Evolutionary conservation across 208 protist genomes (phyloP).

Genomic region (Leishmania tarentolae): DNA sequence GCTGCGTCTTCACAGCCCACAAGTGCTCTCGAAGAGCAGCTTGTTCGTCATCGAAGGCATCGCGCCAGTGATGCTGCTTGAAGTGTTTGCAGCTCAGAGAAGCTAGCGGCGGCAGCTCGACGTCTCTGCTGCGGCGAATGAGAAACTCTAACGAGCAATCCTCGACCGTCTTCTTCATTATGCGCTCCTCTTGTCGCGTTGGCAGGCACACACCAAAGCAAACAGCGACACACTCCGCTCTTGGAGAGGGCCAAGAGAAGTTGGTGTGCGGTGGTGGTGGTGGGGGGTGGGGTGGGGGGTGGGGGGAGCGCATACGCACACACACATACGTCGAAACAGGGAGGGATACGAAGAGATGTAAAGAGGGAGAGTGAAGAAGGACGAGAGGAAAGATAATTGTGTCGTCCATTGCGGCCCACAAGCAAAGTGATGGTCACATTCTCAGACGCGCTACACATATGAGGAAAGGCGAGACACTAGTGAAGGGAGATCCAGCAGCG

Average conservation of each 20-base stretch:
- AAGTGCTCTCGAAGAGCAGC: conserved; percentile 40
- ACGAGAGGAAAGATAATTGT: not conserved
- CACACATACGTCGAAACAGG: not conserved
- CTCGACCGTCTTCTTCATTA: conserved; percentile 32
- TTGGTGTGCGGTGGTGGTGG: too few species aligned
- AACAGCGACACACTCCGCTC: not conserved
- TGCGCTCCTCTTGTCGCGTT: not conserved
- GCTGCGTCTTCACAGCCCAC: conserved; percentile 63
- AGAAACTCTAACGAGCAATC: conserved; percentile 80
- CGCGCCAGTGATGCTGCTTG: conserved; percentile 59
- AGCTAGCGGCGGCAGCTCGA: conserved; percentile 37
- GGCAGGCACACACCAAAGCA: not conserved
- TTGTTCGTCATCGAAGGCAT: conserved; percentile 75
- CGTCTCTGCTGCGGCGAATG: conserved; percentile 38
- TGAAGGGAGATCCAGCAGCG: not conserved
- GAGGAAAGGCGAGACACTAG: not conserved
- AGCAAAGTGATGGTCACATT: not conserved
- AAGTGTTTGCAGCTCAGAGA: conserved; percentile 30
- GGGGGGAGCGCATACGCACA: not conserved
- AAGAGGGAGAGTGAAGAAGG: not conserved
- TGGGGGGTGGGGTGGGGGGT: not conserved
- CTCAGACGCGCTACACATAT: not conserved
- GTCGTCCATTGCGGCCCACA: not conserved
- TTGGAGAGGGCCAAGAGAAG: not conserved
- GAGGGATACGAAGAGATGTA: not conserved